Conservation (phyloP, 2,329 filamentous ascomycete species). For the Pestalotiopsis sp. region DNA sequence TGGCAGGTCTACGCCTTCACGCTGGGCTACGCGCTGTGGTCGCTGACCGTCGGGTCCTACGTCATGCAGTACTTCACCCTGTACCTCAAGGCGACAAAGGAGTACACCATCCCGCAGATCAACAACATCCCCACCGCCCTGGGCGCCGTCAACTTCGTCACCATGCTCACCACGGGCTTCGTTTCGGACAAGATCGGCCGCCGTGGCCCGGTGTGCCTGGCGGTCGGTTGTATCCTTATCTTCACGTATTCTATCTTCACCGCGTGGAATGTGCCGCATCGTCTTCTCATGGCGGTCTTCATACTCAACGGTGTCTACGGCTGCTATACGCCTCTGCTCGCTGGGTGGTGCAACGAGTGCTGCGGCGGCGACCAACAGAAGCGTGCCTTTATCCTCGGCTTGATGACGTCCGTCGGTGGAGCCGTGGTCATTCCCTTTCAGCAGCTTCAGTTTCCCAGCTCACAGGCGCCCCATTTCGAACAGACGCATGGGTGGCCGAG, state of each 20-base stretch:
- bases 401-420: slow-evolving; percentile 39
- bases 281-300: slow-evolving; percentile 40
- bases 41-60: slow-evolving; percentile 40
- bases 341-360: slow-evolving; percentile 42
- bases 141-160: slow-evolving; percentile 44
- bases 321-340: slow-evolving; percentile 43
- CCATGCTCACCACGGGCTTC: slow-evolving; percentile 36
- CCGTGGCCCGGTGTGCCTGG: slow-evolving; percentile 39
- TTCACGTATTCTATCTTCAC: slow-evolving; percentile 40
- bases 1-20: slow-evolving; percentile 50
- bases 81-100: slow-evolving; percentile 39
- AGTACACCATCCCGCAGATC: slow-evolving; percentile 40
- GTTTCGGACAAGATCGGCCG: slow-evolving; percentile 35
- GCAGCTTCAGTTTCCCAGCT: slow-evolving; percentile 39
- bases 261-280: slow-evolving; percentile 39
- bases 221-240: slow-evolving; percentile 35
- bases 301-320: slow-evolving; percentile 43
- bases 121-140: slow-evolving; percentile 49
- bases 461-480: slow-evolving; percentile 36
- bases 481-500: slow-evolving; percentile 38
- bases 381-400: slow-evolving; percentile 41
- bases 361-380: slow-evolving; percentile 46
- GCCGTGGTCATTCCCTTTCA: slow-evolving; percentile 42
- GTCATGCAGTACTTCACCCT: slow-evolving; percentile 44
- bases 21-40: slow-evolving; percentile 41